Evolutionary conservation across 176 grass and related monocot species (phyloP).

Genomic region (Leersia perrieri): DNA sequence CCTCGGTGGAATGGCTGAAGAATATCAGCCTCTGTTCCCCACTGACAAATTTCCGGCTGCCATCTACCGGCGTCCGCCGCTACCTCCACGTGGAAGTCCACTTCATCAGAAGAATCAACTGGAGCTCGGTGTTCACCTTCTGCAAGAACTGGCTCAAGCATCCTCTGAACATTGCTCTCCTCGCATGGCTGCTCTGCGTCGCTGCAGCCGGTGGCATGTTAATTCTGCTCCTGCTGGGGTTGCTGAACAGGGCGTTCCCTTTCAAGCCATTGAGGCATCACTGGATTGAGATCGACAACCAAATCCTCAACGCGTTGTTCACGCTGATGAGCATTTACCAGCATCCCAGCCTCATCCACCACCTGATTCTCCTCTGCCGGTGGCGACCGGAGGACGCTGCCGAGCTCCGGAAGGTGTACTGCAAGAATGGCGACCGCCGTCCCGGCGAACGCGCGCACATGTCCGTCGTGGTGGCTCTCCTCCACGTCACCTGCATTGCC

Average conservation of each 20-base stretch:
- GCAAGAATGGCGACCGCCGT: constrained; percentile 53
- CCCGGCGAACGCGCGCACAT: constrained; percentile 64
- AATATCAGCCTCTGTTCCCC: constrained; percentile 36
- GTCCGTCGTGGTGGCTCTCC: constrained; percentile 60
- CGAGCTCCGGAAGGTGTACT: constrained; percentile 65
- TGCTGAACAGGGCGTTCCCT: constrained; percentile 64
- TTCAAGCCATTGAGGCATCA: constrained; percentile 50
- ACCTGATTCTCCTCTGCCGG: constrained; percentile 52
- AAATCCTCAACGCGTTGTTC: constrained; percentile 87
- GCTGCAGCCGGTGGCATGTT: constrained; percentile 59
- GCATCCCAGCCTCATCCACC: constrained; percentile 64
- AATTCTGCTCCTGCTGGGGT: constrained; percentile 60
- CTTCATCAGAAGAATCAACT: constrained; percentile 62
- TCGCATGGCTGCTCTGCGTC: constrained; percentile 76
- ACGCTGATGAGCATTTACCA: constrained; percentile 91
- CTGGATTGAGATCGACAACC: constrained; percentile 93
- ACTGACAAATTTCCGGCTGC: constrained; percentile 26
- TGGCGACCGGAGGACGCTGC: constrained; percentile 48
- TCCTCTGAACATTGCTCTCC: constrained; percentile 72
- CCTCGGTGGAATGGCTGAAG: constrained; percentile 52
- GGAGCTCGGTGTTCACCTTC: constrained; percentile 48
- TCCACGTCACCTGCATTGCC: constrained; percentile 68
- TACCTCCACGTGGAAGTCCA: constrained; percentile 32
- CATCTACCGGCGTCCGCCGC: constrained; percentile 17
- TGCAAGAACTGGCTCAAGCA: constrained; percentile 69